Percentiles rank a stretch among this genome's conserved stretches.
These are phyloP conservation scores for Whalleya microplaca DNA, from an alignment of 2,329 filamentous ascomycete species.

Conservation along the genomic window DNA sequence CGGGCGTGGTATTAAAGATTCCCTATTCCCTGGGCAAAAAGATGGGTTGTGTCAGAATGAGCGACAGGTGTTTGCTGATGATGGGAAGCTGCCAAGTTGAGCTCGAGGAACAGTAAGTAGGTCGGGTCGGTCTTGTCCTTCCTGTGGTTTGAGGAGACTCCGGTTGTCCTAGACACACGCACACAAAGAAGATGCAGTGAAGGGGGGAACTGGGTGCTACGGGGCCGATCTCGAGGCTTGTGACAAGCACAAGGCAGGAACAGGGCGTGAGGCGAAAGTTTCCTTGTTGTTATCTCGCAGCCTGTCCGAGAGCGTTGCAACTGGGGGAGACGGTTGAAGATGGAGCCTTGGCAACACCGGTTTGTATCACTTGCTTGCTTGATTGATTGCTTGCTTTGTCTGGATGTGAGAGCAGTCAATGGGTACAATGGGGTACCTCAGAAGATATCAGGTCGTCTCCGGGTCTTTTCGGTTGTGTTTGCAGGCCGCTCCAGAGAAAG, in stretches of 20 bases:
- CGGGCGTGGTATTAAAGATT: slow-evolving; percentile 31
- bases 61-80: slow-evolving; percentile 27
- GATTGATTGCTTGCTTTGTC: slow-evolving; percentile 26
- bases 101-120: slow-evolving; percentile 17
- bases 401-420: not conserved
- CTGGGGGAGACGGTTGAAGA: slow-evolving; percentile 7
- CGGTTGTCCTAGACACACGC: slow-evolving; percentile 15
- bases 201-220: slow-evolving; percentile 10
- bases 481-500: slow-evolving; percentile 13
- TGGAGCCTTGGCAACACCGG: slow-evolving; percentile 20
- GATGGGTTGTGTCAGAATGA: slow-evolving; percentile 32
- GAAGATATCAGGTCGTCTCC: no score
- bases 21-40: slow-evolving; percentile 20
- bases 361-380: slow-evolving; percentile 22
- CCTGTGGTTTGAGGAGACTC: slow-evolving; percentile 9
- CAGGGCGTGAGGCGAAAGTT: slow-evolving; percentile 18
- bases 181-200: slow-evolving; percentile 19
- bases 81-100: slow-evolving; percentile 22
- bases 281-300: slow-evolving; percentile 28
- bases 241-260: slow-evolving; percentile 17
- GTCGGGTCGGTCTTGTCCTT: not conserved
- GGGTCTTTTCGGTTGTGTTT: slow-evolving; percentile 14
- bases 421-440: not conserved
- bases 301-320: slow-evolving; percentile 27
- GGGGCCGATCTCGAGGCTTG: slow-evolving; percentile 15